Evolutionary conservation across 1,284 basidiomycete genomes (phyloP), one percentile per base, ranked within the genome.

Genomic region (Uromyces viciae-fabae): DNA sequence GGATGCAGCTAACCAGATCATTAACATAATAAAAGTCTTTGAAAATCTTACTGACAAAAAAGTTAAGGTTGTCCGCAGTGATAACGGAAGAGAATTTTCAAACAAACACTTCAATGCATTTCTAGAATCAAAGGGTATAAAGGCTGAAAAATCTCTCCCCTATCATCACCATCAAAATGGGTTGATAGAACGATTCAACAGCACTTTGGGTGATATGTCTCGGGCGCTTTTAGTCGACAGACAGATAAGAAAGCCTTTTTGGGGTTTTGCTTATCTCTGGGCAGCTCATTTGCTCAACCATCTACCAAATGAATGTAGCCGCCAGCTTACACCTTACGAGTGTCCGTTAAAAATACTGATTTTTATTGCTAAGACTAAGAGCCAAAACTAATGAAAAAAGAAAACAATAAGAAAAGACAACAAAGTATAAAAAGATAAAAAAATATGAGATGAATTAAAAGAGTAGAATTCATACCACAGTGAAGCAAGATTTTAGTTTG

Each of bases 151-250:
- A 1, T n/a, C 62, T 0, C 2, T 77, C 17, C 75, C 75, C 0
- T 77, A 77, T 33, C 58, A 77, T 8, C 75, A 77, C 31, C 31
- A 77, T 11, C 75, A 77, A 36, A 66, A 56, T 42, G 75, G 75
- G 3, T 8, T 33, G 25, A 42, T 68, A 1, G 75, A 77, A 42
- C 1, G 64, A 2, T 68, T 38, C 42, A 77, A 68, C 33, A 19
- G 49, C 9, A 77, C 49, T 0, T 17, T 77, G 3, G 3, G 25
- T 3, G 49, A 38, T 11, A 68, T 77, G 64, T 43, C 28, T 0
- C n/a, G 75, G 9, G 69, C 75, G 8, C 19, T 68, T 14, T 33
- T 77, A 1, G n/a, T 56, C 3, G 33, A 31, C n/a, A 62, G 46
- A 3, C 19, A 31, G 2, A 8, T 72, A 11, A 25, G 56, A 9